phyloP scores from a whole-genome alignment of 2,329 filamentous ascomycete species.

The Colletotrichum higginsianum region DNA sequence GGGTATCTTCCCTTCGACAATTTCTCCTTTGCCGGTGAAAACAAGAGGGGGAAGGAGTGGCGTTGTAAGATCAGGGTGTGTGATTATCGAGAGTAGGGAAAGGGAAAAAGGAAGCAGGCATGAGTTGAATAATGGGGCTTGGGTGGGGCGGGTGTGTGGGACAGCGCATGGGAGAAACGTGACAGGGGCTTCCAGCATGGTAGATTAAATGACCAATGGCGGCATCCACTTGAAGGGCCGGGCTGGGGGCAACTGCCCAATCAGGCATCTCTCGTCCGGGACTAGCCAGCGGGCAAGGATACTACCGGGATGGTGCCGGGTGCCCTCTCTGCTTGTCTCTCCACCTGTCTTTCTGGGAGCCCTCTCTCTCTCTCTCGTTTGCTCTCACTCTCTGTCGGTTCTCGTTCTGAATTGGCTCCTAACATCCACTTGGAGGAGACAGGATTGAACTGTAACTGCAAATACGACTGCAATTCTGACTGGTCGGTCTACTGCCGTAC shows the following conservation, averaged over 20 bases:
- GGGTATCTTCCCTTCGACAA: neutral
- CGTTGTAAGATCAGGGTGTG: slow-evolving; percentile 1
- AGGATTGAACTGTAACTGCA: slow-evolving; percentile 2
- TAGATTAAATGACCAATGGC: slow-evolving; percentile 69
- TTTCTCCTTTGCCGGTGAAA: too few relatives aligned
- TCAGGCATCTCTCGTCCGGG: slow-evolving; percentile 62
- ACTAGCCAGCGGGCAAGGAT: slow-evolving; percentile 61
- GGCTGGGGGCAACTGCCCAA: slow-evolving; percentile 65
- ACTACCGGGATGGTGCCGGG: slow-evolving; percentile 48
- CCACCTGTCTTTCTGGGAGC: neutral
- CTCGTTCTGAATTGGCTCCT: neutral
- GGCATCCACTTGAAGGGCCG: slow-evolving; percentile 52
- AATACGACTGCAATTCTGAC: slow-evolving; percentile 2
- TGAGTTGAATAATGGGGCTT: neutral
- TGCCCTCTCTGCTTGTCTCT: slow-evolving; percentile 22
- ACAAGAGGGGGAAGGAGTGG: slow-evolving; percentile 6
- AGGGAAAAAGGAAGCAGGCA: slow-evolving; percentile 21
- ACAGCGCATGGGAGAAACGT: slow-evolving; percentile 67
- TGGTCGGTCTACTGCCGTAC: neutral
- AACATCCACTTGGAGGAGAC: slow-evolving; percentile 14
- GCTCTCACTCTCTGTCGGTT: slow-evolving; percentile 1
- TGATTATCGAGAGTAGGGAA: neutral
- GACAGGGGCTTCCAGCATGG: slow-evolving; percentile 64
- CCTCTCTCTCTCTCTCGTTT: neutral
- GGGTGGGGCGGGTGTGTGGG: slow-evolving; percentile 49